These are phyloP conservation scores for Remersonia thermophila DNA, from an alignment of 2,329 filamentous ascomycete genomes.

Conservation along the genomic window DNA sequence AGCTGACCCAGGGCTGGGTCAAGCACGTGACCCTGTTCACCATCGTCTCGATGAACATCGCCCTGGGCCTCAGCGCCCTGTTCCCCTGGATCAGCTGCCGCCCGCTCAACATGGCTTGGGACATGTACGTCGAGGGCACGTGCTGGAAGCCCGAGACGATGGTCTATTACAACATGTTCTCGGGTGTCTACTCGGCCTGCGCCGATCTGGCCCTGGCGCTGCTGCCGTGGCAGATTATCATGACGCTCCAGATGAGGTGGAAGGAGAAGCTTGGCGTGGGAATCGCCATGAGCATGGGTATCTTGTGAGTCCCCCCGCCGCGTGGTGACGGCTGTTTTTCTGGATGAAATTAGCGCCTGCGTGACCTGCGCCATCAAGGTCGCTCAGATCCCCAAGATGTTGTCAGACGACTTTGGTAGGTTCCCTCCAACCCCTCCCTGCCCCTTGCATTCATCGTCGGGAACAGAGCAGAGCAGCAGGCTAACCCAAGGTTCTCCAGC, in stretches of 20 bases:
- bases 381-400: conserved; percentile 8
- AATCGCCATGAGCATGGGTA: conserved; percentile 23
- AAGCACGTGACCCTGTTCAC: conserved; percentile 21
- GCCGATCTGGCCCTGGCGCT: conserved; percentile 21
- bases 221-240: conserved; percentile 21
- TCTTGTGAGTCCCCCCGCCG: conserved; percentile 20
- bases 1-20: conserved; percentile 20
- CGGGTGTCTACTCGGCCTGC: conserved; percentile 15
- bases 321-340: neutral
- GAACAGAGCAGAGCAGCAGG: neutral
- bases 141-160: conserved; percentile 18
- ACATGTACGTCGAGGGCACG: conserved; percentile 9
- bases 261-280: conserved; percentile 22
- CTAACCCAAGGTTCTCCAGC: neutral
- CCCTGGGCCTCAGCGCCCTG: conserved; percentile 18
- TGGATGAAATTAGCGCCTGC: conserved; percentile 4
- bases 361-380: conserved; percentile 10
- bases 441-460: too few relatives aligned
- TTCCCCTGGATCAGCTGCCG: conserved; percentile 19
- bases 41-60: conserved; percentile 21
- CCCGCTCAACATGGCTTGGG: conserved; percentile 17
- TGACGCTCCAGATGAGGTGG: conserved; percentile 20
- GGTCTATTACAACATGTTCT: conserved; percentile 17
- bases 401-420: conserved; percentile 12
- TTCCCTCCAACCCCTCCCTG: too few relatives aligned